A percentile compares a stretch with the other conserved stretches of the same genome.
These are phyloP conservation scores for Amylostereum chailletii DNA, from an alignment of 1,284 basidiomycete genomes.

Conservation along the genomic window DNA sequence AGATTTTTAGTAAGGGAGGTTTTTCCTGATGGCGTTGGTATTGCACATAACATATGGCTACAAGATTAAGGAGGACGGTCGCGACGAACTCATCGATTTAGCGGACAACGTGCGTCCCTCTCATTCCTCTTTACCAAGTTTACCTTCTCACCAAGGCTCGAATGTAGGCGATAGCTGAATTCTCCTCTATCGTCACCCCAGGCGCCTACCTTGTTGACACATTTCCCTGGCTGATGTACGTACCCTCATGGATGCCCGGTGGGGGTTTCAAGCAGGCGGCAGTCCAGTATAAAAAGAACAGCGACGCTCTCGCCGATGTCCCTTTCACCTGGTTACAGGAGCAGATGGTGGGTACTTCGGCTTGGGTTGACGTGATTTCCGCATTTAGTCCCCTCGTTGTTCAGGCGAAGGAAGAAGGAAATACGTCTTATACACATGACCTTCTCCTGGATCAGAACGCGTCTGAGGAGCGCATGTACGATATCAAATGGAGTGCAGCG, in stretches of 20 bases:
- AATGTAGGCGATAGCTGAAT: too few relatives aligned
- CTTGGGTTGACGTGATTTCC: not conserved
- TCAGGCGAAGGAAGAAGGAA: not conserved
- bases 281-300: not conserved
- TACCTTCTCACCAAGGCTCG: too few relatives aligned
- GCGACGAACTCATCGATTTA: conserved; percentile 2
- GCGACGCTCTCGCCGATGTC: not conserved
- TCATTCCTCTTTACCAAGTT: not conserved
- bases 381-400: too few relatives aligned
- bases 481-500: conserved; percentile 6
- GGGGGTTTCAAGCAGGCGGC: conserved; percentile 7
- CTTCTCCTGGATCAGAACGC: not conserved
- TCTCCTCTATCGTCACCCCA: too few relatives aligned
- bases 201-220: not conserved
- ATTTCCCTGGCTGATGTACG: conserved; percentile 2
- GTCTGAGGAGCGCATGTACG: not conserved
- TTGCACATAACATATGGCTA: conserved; percentile 10
- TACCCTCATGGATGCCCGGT: conserved; percentile 14
- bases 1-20: too few relatives aligned
- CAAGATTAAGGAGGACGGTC: conserved; percentile 4
- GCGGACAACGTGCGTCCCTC: conserved; percentile 2
- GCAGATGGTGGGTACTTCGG: conserved; percentile 5
- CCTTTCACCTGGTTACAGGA: conserved; percentile 2
- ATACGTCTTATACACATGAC: not conserved
- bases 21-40: too few relatives aligned